Percentiles rank a stretch among this genome's conserved stretches.
phyloP scores from a whole-genome alignment of 768 basidiomycete genomes.

The Leccinum boreale region DNA sequence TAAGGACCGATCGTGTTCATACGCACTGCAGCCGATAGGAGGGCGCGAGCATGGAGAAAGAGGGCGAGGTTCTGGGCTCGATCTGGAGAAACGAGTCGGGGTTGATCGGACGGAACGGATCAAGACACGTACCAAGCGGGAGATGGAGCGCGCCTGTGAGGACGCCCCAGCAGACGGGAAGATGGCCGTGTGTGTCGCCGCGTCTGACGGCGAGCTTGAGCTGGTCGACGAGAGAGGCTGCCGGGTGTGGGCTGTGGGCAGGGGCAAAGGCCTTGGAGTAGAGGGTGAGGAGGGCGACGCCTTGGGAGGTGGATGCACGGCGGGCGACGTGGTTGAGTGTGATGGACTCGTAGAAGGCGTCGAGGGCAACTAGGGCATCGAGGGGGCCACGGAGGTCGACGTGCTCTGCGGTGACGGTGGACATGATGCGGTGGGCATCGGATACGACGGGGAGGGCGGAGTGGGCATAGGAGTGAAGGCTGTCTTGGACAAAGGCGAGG shows the following conservation, averaged over 20 bases:
- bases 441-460: constrained; percentile 77
- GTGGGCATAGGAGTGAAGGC: constrained; percentile 72
- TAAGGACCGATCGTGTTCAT: constrained; percentile 94
- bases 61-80: constrained; percentile 84
- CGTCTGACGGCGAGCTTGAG: constrained; percentile 68
- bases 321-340: constrained; percentile 87
- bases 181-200: constrained; percentile 72
- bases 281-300: constrained; percentile 86
- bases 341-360: constrained; percentile 78
- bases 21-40: constrained; percentile 89
- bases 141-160: constrained; percentile 76
- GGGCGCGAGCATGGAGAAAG: constrained; percentile 86
- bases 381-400: constrained; percentile 31
- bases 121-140: constrained; percentile 52
- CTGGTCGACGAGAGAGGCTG: constrained; percentile 49
- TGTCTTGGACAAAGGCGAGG: constrained; percentile 65
- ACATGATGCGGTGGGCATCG: constrained; percentile 53
- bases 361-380: constrained; percentile 51
- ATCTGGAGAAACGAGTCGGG: constrained; percentile 42
- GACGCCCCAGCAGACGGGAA: constrained; percentile 89
- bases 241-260: constrained; percentile 11
- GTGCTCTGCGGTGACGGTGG: constrained; percentile 10
- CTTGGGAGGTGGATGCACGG: constrained; percentile 87
- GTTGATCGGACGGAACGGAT: not conserved
- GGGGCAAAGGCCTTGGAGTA: constrained; percentile 75